Conservation (phyloP, 2,329 filamentous ascomycete genomes). For the Chaetomium strumarium region DNA sequence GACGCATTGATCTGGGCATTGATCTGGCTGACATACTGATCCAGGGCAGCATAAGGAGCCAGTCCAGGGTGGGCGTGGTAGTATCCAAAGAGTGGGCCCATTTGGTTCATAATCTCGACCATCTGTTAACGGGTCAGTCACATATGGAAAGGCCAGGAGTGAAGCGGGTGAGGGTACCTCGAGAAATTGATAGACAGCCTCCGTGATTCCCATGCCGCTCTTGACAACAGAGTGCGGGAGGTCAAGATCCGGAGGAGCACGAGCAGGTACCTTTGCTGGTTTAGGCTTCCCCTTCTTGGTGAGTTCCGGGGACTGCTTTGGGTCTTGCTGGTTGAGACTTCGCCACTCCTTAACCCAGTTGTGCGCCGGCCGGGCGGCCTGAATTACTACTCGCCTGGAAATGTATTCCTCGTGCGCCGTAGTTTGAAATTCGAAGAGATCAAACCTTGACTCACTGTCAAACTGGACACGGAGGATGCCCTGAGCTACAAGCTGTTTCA, state of each 20-base stretch:
- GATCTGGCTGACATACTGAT: constrained; percentile 53
- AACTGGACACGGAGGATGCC: constrained; percentile 76
- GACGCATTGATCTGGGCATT: constrained; percentile 40
- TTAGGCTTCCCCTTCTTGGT: constrained; percentile 59
- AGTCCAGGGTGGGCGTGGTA: constrained; percentile 50
- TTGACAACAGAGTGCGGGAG: constrained; percentile 56
- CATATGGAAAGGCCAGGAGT: not conserved
- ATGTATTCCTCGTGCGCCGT: constrained; percentile 77
- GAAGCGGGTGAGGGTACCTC: constrained; percentile 40
- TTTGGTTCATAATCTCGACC: constrained; percentile 60
- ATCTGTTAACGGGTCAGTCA: constrained; percentile 39
- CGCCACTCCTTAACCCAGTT: constrained; percentile 63
- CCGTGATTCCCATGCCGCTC: constrained; percentile 52
- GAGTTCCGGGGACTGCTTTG: constrained; percentile 58
- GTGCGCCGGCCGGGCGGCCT: constrained; percentile 56
- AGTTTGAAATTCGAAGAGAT: constrained; percentile 77
- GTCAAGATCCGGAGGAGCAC: constrained; percentile 54
- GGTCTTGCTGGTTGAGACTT: constrained; percentile 51
- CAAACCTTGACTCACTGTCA: constrained; percentile 71
- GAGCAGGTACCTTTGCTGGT: constrained; percentile 53
- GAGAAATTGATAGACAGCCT: constrained; percentile 57
- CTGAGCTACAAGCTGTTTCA: constrained; percentile 63
- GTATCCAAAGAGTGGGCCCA: constrained; percentile 58
- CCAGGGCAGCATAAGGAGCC: constrained; percentile 52
- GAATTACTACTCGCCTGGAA: constrained; percentile 59